Evolutionary conservation across 75 land plant species (phyloP).

Genomic region (Cupressus sempervirens): DNA sequence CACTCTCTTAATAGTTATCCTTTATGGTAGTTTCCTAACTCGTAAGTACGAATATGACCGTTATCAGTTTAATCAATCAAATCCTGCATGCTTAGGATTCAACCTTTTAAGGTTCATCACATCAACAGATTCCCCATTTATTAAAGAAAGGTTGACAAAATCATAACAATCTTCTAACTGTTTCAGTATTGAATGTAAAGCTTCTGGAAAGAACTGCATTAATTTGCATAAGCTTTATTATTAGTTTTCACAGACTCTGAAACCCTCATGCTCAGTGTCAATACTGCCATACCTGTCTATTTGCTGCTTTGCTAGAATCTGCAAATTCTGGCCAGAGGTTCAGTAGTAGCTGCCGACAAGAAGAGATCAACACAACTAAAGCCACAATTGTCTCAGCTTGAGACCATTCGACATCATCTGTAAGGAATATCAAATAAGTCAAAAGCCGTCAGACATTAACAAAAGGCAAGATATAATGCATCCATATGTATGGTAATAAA

Average conservation of each 20-base stretch:
- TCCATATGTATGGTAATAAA: neutral
- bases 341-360: slow-evolving; percentile 54
- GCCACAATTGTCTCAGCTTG: slow-evolving; percentile 55
- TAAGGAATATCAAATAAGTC: slow-evolving; percentile 6
- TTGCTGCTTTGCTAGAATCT: slow-evolving; percentile 72
- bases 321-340: slow-evolving; percentile 83
- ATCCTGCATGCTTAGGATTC: neutral
- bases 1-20: neutral
- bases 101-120: neutral
- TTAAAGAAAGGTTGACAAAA: neutral
- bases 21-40: neutral
- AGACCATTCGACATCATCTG: slow-evolving; percentile 69
- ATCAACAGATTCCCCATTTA: neutral
- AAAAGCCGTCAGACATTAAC: neutral
- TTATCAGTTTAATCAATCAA: neutral
- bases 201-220: neutral
- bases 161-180: neutral
- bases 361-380: slow-evolving; percentile 59
- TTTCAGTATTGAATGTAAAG: no score
- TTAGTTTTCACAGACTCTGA: no score
- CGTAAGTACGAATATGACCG: neutral
- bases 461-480: neutral
- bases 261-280: neutral
- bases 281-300: slow-evolving; percentile 49
- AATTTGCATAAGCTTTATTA: neutral